Conservation (phyloP, 768 basidiomycete genomes). For the Dioszegia crocea region DNA sequence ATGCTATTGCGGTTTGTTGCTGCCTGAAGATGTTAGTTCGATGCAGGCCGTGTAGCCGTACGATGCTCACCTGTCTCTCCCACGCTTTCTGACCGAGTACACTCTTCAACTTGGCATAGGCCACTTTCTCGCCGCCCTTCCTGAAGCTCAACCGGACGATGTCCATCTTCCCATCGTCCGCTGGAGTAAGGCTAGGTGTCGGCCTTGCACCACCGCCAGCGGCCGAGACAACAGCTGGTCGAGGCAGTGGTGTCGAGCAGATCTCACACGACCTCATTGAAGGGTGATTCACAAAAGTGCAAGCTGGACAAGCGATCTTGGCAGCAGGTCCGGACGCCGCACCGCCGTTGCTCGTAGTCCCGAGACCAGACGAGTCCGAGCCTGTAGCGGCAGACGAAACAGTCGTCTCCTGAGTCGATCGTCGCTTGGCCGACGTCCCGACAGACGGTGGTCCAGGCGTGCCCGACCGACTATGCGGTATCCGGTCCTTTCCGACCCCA, state of each 20-base stretch:
- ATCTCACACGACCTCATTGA: constrained; percentile 75
- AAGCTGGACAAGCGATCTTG: constrained; percentile 69
- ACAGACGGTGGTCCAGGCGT: not conserved
- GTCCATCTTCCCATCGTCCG: constrained; percentile 10
- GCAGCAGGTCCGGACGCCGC: constrained; percentile 33
- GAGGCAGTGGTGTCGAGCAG: constrained; percentile 65
- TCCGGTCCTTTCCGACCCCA: constrained; percentile 57
- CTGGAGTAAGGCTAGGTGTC: not conserved
- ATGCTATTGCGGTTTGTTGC: not conserved
- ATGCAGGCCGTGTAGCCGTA: no score
- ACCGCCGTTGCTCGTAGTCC: no score
- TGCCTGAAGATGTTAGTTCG: no score
- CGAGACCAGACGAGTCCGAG: no score
- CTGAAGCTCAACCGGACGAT: constrained; percentile 82
- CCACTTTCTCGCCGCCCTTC: constrained; percentile 78
- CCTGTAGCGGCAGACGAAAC: no score
- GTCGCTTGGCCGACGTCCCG: no score
- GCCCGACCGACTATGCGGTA: constrained; percentile 6
- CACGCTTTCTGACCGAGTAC: constrained; percentile 69
- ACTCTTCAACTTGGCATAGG: constrained; percentile 72
- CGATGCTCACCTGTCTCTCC: constrained; percentile 56
- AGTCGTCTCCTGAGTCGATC: no score
- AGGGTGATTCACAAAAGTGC: constrained; percentile 87
- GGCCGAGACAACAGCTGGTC: constrained; percentile 19
- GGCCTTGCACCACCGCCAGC: not conserved